phyloP scores from a whole-genome alignment of 139 green algal genomes.

The Chlamydomonas applanata region DNA sequence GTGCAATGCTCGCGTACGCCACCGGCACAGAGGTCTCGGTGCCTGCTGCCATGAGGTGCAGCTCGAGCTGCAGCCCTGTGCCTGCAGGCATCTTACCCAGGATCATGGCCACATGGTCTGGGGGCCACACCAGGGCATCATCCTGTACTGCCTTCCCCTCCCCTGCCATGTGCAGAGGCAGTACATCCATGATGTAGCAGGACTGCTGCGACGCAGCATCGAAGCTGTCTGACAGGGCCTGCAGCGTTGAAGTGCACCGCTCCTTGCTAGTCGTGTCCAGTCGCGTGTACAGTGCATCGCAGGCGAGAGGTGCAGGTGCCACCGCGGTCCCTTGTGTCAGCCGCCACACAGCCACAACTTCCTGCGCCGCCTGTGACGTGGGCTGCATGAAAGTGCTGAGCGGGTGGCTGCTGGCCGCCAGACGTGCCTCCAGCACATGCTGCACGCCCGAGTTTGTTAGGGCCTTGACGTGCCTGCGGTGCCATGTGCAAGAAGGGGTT shows the following conservation, averaged over 20 bases:
- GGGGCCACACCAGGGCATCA: conserved; percentile 17
- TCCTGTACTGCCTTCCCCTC: not conserved
- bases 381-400: not conserved
- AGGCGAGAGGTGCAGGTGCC: not conserved
- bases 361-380: not conserved
- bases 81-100: not conserved
- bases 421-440: conserved; percentile 16
- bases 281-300: conserved; percentile 9
- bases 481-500: too few relatives aligned
- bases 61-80: not conserved
- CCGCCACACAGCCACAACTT: conserved; percentile 25
- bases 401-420: not conserved
- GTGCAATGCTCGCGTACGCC: not conserved
- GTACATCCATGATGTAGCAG: not conserved
- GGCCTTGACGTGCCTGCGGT: too few relatives aligned
- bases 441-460: not conserved
- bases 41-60: not conserved
- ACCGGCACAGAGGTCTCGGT: too few relatives aligned
- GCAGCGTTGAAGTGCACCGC: not conserved
- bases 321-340: not conserved
- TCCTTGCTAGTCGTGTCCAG: conserved; percentile 12
- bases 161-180: conserved; percentile 4
- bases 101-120: conserved; percentile 15
- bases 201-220: not conserved
- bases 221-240: not conserved